These are phyloP conservation scores for Mercurialis annua DNA, from an alignment of 345 rosid species.

Conservation along the genomic window DNA sequence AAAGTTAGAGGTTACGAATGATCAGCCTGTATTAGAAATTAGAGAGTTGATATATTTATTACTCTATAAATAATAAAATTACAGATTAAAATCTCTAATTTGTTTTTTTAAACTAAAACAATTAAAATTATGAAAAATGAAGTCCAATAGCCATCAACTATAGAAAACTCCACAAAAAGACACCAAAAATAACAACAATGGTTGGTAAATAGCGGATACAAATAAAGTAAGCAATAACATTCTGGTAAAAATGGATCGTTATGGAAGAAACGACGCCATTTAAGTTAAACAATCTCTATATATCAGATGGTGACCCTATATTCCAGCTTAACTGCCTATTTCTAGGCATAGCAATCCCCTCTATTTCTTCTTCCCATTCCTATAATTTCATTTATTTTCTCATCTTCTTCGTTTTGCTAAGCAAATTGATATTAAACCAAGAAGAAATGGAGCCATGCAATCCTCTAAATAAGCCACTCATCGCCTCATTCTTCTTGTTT, in stretches of 20 bases:
- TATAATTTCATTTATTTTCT: background rate
- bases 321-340: background rate
- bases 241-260: background rate
- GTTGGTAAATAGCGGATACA: background rate
- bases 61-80: too few relatives aligned
- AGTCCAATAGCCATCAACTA: too few relatives aligned
- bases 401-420: background rate
- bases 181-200: background rate
- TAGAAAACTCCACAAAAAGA: background rate
- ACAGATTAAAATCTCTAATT: too few relatives aligned
- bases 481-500: slow-evolving; percentile 12
- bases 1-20: too few relatives aligned
- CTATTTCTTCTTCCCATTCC: background rate
- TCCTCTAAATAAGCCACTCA: slow-evolving; percentile 5
- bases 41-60: too few relatives aligned
- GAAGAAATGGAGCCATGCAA: slow-evolving; percentile 16
- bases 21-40: too few relatives aligned
- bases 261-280: too few relatives aligned
- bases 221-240: background rate
- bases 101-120: too few relatives aligned
- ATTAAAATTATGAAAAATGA: too few relatives aligned
- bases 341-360: background rate
- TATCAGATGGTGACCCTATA: slow-evolving; percentile 8
- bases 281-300: background rate
- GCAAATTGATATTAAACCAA: background rate